Evolutionary conservation across 1,139 yeast species (phyloP).

Genomic region (Scheffersomyces parashehatae): DNA sequence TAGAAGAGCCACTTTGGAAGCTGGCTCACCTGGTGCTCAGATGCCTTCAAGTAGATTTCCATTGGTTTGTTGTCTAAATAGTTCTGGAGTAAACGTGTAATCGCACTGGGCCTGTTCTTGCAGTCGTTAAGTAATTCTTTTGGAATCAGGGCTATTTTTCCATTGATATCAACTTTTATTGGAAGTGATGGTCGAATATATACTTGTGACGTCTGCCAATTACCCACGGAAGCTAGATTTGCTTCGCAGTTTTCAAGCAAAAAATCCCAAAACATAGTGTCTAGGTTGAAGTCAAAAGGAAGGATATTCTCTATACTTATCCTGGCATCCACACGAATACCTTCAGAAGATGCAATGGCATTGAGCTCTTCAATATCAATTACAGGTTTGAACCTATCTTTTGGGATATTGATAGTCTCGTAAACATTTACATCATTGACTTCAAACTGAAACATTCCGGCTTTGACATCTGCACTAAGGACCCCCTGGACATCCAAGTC

Average conservation of each 20-base stretch:
- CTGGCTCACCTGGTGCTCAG: constrained; percentile 12
- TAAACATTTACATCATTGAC: constrained; percentile 18
- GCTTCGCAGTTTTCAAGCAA: constrained; percentile 25
- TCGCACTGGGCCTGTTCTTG: constrained; percentile 19
- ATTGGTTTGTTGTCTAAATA: constrained; percentile 22
- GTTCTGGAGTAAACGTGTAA: constrained; percentile 22
- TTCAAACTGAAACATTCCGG: constrained; percentile 14
- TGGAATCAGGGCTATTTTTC: constrained; percentile 20
- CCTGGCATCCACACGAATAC: constrained; percentile 7
- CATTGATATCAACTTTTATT: constrained; percentile 14
- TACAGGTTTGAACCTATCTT: constrained; percentile 15
- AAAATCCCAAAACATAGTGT: constrained; percentile 28
- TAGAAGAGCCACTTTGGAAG: constrained; percentile 30
- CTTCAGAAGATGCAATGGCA: constrained; percentile 5
- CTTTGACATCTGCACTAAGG: constrained; percentile 15
- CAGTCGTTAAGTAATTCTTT: constrained; percentile 18
- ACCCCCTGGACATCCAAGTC: constrained; percentile 21
- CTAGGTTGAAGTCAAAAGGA: constrained; percentile 21
- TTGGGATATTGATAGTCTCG: constrained; percentile 14
- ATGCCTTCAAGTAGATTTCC: constrained; percentile 19
- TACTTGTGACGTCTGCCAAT: constrained; percentile 21
- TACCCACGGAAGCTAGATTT: constrained; percentile 22
- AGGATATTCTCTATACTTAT: constrained; percentile 12
- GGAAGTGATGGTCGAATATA: constrained; percentile 17
- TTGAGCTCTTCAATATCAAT: constrained; percentile 11